A percentile compares a stretch with the other conserved stretches of the same genome.
Evolutionary conservation across 2,329 filamentous ascomycete genomes (phyloP).

Genomic region (Rutstroemia sp.): DNA sequence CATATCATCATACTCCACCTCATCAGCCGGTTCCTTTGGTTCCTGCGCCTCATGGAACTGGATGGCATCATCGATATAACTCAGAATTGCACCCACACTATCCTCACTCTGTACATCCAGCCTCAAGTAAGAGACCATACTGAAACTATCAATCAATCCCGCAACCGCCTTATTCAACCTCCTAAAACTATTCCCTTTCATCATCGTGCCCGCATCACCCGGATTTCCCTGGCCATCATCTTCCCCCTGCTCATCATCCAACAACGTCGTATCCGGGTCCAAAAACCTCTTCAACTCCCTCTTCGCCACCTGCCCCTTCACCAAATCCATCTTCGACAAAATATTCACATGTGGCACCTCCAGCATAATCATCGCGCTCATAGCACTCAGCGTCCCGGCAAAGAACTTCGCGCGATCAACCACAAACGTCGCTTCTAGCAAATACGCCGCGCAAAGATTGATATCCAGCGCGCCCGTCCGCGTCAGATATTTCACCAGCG

Average conservation of each 20-base stretch:
- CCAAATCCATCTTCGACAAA: constrained; percentile 93
- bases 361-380: constrained; percentile 99
- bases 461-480: constrained; percentile 77
- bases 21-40: constrained; percentile 70
- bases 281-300: constrained; percentile 86
- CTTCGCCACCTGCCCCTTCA: constrained; percentile 81
- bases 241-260: constrained; percentile 47
- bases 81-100: constrained; percentile 75
- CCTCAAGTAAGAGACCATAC: constrained; percentile 93
- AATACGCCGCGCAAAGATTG: constrained; percentile 85
- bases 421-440: constrained; percentile 93
- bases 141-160: constrained; percentile 90
- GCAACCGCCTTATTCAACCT: constrained; percentile 82
- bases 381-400: constrained; percentile 86
- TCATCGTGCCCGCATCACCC: constrained; percentile 60
- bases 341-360: constrained; percentile 96
- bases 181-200: constrained; percentile 77
- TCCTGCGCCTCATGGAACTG: constrained; percentile 93
- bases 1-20: constrained; percentile 41
- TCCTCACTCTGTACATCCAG: constrained; percentile 88
- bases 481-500: constrained; percentile 73
- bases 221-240: constrained; percentile 45
- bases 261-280: constrained; percentile 72
- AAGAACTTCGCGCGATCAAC: constrained; percentile 97
- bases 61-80: constrained; percentile 90